Evolutionary conservation across 148 eudicot species (phyloP).

Genomic region (Cornus florida): DNA sequence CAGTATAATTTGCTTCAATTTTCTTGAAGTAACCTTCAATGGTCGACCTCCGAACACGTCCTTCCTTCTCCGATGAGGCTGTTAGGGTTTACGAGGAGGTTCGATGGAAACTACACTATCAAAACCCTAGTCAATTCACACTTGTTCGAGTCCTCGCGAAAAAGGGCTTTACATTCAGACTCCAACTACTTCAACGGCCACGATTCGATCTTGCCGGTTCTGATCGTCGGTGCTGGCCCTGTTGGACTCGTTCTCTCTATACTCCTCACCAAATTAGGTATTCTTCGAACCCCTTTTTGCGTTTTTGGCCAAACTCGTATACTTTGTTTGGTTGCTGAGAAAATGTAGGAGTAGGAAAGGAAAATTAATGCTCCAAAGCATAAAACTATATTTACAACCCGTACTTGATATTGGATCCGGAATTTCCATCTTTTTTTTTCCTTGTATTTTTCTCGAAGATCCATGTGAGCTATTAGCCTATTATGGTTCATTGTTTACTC

Average conservation of each 20-base stretch:
- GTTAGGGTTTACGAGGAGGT: slow-evolving; percentile 24
- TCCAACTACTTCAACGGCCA: slow-evolving; percentile 18
- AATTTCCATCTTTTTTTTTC: background rate
- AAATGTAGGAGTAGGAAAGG: background rate
- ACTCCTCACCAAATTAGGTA: slow-evolving; percentile 89
- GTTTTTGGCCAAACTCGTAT: background rate
- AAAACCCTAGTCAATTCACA: background rate
- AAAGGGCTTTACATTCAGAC: slow-evolving; percentile 30
- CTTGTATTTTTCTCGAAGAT: background rate
- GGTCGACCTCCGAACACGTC: slow-evolving; percentile 9
- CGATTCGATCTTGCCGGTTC: slow-evolving; percentile 62
- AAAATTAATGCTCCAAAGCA: too few species aligned
- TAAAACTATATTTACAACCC: too few species aligned
- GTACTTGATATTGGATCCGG: background rate
- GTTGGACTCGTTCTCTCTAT: slow-evolving; percentile 85
- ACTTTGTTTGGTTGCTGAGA: slow-evolving; percentile 12
- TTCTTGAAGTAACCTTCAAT: background rate
- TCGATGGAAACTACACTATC: slow-evolving; percentile 7
- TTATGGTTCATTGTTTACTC: too few species aligned
- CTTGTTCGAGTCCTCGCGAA: slow-evolving; percentile 5
- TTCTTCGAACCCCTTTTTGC: background rate
- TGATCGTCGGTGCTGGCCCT: slow-evolving; percentile 96
- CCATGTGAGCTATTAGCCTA: background rate
- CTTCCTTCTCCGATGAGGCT: slow-evolving; percentile 21
- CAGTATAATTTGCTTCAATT: background rate